Evolutionary conservation across 2,329 filamentous ascomycete genomes (phyloP).

Genomic region (Ascochyta lentis): DNA sequence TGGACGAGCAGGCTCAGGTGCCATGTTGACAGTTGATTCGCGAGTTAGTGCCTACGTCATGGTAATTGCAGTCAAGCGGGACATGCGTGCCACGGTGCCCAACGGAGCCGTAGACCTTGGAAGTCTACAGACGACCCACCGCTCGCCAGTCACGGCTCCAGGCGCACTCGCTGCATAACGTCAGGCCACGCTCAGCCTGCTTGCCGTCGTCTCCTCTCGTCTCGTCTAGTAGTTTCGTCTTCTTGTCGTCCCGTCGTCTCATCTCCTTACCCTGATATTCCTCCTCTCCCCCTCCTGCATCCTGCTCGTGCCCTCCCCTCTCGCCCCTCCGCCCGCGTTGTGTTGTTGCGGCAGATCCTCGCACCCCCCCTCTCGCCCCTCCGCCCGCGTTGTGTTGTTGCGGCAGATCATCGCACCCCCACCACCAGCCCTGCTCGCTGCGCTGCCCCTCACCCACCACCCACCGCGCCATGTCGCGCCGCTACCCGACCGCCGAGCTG

Average conservation of each 20-base stretch:
- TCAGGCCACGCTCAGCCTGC: slow-evolving; percentile 25
- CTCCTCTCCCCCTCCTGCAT: slow-evolving; percentile 3
- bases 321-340: background rate
- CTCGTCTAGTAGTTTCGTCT: background rate
- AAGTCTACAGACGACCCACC: no score
- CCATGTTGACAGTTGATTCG: background rate
- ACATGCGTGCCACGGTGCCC: no score
- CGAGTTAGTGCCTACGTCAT: slow-evolving; percentile 1
- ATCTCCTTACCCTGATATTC: slow-evolving; percentile 4
- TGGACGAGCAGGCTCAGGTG: slow-evolving; percentile 4
- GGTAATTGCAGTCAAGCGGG: no score
- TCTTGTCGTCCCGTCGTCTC: background rate
- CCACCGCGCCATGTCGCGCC: slow-evolving; percentile 50
- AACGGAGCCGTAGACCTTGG: no score
- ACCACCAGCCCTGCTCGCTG: slow-evolving; percentile 6
- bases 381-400: slow-evolving; percentile 7
- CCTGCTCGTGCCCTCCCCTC: slow-evolving; percentile 1
- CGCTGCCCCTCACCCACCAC: slow-evolving; percentile 23
- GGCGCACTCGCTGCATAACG: slow-evolving; percentile 33
- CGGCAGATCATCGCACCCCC: slow-evolving; percentile 20
- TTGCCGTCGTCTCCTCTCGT: background rate
- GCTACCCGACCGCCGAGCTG: slow-evolving; percentile 55
- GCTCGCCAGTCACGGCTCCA: slow-evolving; percentile 10
- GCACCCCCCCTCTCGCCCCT: background rate
- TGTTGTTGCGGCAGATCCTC: no score